Evolutionary conservation across 2,329 filamentous ascomycete genomes (phyloP).

Genomic region (Elsinoe necatrix): DNA sequence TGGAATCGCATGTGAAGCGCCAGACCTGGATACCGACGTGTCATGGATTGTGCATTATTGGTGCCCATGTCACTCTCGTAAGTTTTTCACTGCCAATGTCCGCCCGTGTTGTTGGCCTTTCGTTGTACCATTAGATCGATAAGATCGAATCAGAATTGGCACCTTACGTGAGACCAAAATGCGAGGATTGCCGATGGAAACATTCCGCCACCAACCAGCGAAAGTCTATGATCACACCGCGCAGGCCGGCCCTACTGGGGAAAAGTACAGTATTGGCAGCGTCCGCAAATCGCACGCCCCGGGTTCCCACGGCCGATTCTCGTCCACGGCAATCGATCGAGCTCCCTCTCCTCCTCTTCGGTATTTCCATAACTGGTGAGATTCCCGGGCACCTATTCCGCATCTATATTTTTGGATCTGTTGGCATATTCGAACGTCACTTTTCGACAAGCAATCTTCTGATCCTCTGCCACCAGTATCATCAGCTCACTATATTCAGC

Average conservation of each 20-base stretch:
- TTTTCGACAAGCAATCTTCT: not conserved
- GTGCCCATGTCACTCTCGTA: no score
- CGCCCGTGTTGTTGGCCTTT: no score
- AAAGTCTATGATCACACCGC: constrained; percentile 6
- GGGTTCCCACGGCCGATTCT: not conserved
- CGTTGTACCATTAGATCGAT: not conserved
- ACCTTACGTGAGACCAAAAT: constrained; percentile 4
- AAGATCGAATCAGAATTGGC: not conserved
- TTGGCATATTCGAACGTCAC: no score
- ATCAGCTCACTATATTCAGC: not conserved
- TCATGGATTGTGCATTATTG: no score
- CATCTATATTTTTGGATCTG: not conserved
- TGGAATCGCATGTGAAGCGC: not conserved
- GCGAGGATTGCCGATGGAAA: constrained; percentile 7
- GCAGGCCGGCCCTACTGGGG: not conserved
- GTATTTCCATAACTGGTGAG: not conserved
- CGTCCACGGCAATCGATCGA: not conserved
- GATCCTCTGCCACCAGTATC: not conserved
- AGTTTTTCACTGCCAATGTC: no score
- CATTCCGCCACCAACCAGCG: not conserved
- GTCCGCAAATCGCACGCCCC: constrained; percentile 7
- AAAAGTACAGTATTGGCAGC: not conserved
- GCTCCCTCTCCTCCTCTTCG: not conserved
- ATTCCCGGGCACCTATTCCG: not conserved
- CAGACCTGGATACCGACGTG: no score